These are phyloP conservation scores for Myxozyma neotropica DNA, from an alignment of 805 yeast genomes.

Conservation along the genomic window DNA sequence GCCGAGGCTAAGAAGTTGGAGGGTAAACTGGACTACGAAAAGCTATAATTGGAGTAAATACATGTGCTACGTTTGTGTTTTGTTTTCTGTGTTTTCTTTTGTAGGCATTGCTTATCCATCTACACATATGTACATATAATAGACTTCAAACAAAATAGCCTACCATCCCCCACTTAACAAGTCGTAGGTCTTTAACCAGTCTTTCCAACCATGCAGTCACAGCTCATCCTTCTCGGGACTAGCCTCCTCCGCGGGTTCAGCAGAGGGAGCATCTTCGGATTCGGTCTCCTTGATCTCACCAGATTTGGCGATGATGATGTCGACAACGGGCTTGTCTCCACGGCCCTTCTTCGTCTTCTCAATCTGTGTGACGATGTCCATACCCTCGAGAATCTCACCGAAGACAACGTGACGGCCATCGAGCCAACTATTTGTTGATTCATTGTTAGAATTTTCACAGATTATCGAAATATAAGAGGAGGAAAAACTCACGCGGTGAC, in stretches of 20 bases:
- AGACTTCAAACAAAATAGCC: background rate
- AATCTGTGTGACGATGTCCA: conserved; percentile 79
- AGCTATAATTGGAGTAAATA: conserved; percentile 54
- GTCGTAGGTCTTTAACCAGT: conserved; percentile 18
- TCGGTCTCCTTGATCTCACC: conserved; percentile 27
- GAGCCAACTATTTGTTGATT: conserved; percentile 66
- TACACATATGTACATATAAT: background rate
- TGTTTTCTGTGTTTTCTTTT: no score
- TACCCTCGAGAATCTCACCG: conserved; percentile 84
- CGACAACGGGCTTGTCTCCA: conserved; percentile 75
- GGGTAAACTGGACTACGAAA: conserved; percentile 80
- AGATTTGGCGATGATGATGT: conserved; percentile 55
- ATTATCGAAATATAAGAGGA: background rate
- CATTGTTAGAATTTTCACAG: background rate
- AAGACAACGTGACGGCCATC: conserved; percentile 95
- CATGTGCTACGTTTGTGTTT: background rate
- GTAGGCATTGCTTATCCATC: background rate
- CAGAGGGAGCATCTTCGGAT: conserved; percentile 21
- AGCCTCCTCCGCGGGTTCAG: conserved; percentile 34
- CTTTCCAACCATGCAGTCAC: conserved; percentile 32
- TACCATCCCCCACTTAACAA: conserved; percentile 19
- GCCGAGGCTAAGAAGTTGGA: conserved; percentile 96
- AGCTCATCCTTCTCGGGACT: conserved; percentile 37
- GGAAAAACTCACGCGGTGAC: conserved; percentile 53
- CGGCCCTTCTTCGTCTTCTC: conserved; percentile 58